Evolutionary conservation across 495 filamentous ascomycete genomes (phyloP), one percentile per base, ranked within the genome.

Genomic region (Podospora sp.): DNA sequence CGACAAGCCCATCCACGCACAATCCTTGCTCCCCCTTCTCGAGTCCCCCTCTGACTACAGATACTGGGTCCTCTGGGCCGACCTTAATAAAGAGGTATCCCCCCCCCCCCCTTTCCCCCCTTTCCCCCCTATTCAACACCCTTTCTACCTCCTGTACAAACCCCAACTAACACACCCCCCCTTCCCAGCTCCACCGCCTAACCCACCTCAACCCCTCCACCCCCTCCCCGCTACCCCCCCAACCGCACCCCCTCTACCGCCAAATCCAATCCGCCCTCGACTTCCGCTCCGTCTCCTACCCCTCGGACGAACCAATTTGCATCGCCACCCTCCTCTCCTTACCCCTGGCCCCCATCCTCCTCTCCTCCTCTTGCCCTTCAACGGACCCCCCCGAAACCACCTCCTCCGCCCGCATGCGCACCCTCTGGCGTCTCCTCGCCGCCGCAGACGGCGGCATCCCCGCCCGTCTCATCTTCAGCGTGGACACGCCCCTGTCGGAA

Each of bases 271-370:
- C 36, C n/a, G 66, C 71, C 12, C 68, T 78, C 22, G 51, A 65
- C 62, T 74, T 72, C 66, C 70, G 75, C 46, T 62, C 65, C 46
- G 75, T 79, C 16, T 75, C 71, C 58, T 69, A 75, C 26, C 60
- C 75, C 4, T 72, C 73, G 5, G 76, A 78, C 65, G 76, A 78
- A 62, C 53, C 76, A 2, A 67, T 79, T 20, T 76, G 76, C 66
- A 76, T 77, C 55, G 73, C 70, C 20, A 76, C 73, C 12, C 70
- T 79, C 21, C 56, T 79, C 51, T 61, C 25, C 24, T 65, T 75
- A 25, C 62, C 68, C 22, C 36, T 76, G 6, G 21, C 62, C 1
- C 6, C 40, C 4, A 71, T 33, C 3, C 29, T 33, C 3, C 29
- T 75, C n/a, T 4, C 46, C 6, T 33, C 36, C 8, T 26, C 35